Evolutionary conservation across 177 flowering plant genomes (phyloP).

Genomic region (Telopea speciosissima): DNA sequence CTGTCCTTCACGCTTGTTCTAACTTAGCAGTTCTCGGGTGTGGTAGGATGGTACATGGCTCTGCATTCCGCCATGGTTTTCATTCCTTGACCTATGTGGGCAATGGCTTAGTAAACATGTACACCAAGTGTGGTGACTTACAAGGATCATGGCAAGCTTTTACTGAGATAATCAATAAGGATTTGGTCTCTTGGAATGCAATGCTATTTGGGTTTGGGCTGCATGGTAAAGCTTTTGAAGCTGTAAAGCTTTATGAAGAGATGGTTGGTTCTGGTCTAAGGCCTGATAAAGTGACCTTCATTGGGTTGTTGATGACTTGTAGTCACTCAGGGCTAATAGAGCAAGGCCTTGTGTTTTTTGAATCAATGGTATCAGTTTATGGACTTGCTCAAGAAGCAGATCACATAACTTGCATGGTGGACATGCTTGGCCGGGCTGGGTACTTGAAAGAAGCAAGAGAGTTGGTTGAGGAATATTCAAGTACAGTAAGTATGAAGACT

Average conservation of each 20-base stretch:
- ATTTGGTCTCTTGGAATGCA: slow-evolving; percentile 75
- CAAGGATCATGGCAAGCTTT: slow-evolving; percentile 38
- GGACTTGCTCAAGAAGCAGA: slow-evolving; percentile 42
- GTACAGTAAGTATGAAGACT: not conserved
- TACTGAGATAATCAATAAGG: slow-evolving; percentile 38
- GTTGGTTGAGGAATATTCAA: slow-evolving; percentile 22
- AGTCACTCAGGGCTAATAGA: slow-evolving; percentile 71
- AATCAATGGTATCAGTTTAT: slow-evolving; percentile 38
- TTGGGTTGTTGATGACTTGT: slow-evolving; percentile 70
- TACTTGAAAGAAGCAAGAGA: slow-evolving; percentile 43
- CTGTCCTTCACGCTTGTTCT: slow-evolving; percentile 69
- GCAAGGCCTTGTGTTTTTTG: slow-evolving; percentile 32
- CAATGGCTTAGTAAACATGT: slow-evolving; percentile 74
- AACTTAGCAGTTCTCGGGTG: slow-evolving; percentile 41
- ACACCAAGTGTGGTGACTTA: slow-evolving; percentile 71
- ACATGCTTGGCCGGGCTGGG: slow-evolving; percentile 68
- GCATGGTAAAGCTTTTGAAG: slow-evolving; percentile 45
- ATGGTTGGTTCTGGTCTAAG: slow-evolving; percentile 38
- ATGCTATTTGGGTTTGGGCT: slow-evolving; percentile 65
- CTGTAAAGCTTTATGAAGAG: slow-evolving; percentile 35
- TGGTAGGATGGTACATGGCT: slow-evolving; percentile 60
- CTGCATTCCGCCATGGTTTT: slow-evolving; percentile 42
- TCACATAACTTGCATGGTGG: slow-evolving; percentile 67
- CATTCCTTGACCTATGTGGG: slow-evolving; percentile 43
- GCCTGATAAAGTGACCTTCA: slow-evolving; percentile 74